Conservation (phyloP, 441 rosid genomes). For the Pelargonium fulgidum region DNA sequence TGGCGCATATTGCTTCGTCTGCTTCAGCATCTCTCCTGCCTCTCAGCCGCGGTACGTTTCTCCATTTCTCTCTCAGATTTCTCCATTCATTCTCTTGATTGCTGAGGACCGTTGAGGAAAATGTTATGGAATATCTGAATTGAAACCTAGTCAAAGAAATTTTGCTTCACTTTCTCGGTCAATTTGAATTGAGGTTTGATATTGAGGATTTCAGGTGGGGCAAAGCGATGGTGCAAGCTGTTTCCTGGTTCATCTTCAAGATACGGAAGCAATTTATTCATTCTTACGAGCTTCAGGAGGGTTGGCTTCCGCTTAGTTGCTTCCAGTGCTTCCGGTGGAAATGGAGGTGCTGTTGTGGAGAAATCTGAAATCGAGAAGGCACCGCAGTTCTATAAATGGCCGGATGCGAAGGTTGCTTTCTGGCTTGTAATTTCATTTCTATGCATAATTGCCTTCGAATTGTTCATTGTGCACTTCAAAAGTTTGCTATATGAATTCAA, state of each 20-base stretch:
- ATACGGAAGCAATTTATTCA: conserved; percentile 25
- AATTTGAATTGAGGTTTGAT: background rate
- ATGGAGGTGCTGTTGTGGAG: conserved; percentile 31
- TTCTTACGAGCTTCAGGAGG: conserved; percentile 13
- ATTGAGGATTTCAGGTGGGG: conserved; percentile 37
- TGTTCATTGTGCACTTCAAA: background rate
- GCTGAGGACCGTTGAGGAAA: no score
- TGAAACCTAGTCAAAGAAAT: background rate
- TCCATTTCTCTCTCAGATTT: no score
- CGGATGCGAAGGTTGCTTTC: conserved; percentile 47
- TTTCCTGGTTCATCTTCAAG: conserved; percentile 28
- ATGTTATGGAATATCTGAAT: background rate
- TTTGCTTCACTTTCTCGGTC: conserved; percentile 4
- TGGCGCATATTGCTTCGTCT: conserved; percentile 26
- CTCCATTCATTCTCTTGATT: background rate
- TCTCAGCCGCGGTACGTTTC: conserved; percentile 24
- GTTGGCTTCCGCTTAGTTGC: conserved; percentile 26
- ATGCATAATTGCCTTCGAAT: background rate
- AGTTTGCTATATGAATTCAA: background rate
- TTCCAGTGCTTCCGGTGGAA: conserved; percentile 29
- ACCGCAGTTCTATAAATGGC: conserved; percentile 51
- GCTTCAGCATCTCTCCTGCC: conserved; percentile 31
- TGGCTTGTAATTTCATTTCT: background rate
- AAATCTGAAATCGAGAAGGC: conserved; percentile 31
- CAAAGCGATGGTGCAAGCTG: conserved; percentile 29